These are phyloP conservation scores for Trichoderma brevicompactum DNA, from an alignment of 2,329 filamentous ascomycete genomes.

Conservation along the genomic window DNA sequence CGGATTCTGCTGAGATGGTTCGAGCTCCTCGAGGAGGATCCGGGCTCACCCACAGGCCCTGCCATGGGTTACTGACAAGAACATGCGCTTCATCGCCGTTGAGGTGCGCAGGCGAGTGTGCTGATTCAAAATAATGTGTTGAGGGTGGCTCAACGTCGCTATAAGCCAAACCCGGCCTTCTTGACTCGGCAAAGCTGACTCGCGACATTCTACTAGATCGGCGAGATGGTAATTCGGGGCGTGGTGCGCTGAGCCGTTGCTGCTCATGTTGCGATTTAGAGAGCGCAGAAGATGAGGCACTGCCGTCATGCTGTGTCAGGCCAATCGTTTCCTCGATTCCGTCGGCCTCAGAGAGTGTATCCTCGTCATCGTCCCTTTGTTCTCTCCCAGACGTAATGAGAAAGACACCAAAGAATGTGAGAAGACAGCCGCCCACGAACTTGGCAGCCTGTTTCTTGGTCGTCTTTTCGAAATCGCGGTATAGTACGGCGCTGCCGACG, in stretches of 20 bases:
- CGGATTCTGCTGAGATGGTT: constrained; percentile 45
- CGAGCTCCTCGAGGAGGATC: constrained; percentile 44
- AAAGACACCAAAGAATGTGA: constrained; percentile 97
- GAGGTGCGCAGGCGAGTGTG: constrained; percentile 41
- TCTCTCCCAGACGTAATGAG: constrained; percentile 87
- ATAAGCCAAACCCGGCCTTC: constrained; percentile 45
- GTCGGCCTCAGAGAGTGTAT: constrained; percentile 58
- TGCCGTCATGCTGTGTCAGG: constrained; percentile 55
- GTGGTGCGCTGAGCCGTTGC: constrained; percentile 31
- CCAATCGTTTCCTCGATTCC: constrained; percentile 68
- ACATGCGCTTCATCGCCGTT: constrained; percentile 46
- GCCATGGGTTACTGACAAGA: constrained; percentile 52
- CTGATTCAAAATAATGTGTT: constrained; percentile 40
- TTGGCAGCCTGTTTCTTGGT: constrained; percentile 74
- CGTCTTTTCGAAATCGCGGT: constrained; percentile 90
- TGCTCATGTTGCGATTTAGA: neutral
- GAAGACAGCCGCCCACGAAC: constrained; percentile 85
- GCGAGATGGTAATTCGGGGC: constrained; percentile 46
- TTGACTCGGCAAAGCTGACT: constrained; percentile 49
- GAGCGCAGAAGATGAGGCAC: constrained; percentile 30
- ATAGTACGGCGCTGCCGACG: constrained; percentile 87
- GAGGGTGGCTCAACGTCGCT: constrained; percentile 45
- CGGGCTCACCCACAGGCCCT: constrained; percentile 41
- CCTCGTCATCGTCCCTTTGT: constrained; percentile 58
- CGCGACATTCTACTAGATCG: constrained; percentile 55